A percentile compares a stretch with the other conserved stretches of the same genome.
These are phyloP conservation scores for Medicago lupulina DNA, from an alignment of 306 rosid species.

Conservation along the genomic window DNA sequence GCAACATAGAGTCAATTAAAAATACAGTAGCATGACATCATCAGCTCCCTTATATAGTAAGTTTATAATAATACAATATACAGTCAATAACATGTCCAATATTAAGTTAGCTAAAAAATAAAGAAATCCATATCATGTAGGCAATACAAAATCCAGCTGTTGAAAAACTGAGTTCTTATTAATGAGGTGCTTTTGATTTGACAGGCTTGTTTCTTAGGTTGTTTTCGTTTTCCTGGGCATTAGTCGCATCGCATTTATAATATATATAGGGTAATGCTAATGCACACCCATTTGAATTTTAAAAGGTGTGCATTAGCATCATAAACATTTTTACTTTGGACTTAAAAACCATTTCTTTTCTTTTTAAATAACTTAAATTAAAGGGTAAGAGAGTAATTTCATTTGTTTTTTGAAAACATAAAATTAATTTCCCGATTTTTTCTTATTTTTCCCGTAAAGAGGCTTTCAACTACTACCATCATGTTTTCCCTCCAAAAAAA, in stretches of 20 bases:
- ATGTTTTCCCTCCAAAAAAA: no score
- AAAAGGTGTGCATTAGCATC: no score
- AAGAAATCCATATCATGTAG: slow-evolving; percentile 5
- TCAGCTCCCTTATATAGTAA: neutral
- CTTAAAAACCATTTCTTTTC: no score
- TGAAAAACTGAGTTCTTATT: slow-evolving; percentile 14
- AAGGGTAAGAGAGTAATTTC: no score
- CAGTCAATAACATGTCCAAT: slow-evolving; percentile 14
- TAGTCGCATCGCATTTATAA: neutral
- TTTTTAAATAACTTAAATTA: no score
- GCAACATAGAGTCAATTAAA: neutral
- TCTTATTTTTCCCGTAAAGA: no score
- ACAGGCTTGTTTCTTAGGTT: neutral
- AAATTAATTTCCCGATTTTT: no score
- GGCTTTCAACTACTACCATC: no score
- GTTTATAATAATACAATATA: slow-evolving; percentile 17
- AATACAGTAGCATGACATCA: slow-evolving; percentile 2
- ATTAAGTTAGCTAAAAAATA: slow-evolving; percentile 10
- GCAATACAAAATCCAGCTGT: slow-evolving; percentile 9
- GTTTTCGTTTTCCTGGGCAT: neutral
- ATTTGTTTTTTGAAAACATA: no score
- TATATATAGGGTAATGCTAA: no score
- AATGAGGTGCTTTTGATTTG: neutral
- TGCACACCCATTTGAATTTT: no score
- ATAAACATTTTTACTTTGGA: no score